Evolutionary conservation across 176 grass and related monocot species (phyloP), one percentile per base, ranked within the genome.

Genomic region (Cenchrus americanus): DNA sequence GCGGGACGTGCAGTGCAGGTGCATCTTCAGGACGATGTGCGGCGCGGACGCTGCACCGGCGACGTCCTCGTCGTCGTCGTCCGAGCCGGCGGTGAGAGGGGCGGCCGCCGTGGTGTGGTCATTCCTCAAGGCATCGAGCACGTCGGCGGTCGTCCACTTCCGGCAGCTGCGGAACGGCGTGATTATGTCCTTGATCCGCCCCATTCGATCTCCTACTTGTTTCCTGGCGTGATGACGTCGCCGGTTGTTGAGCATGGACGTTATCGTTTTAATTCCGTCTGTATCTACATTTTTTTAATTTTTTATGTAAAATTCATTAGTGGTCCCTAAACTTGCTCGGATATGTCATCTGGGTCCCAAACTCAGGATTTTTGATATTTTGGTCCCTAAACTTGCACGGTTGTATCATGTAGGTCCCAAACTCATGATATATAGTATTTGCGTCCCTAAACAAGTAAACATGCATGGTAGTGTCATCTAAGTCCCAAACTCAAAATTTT

Each of bases 1-100:
- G 51, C 72, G 57, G 51, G 72, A 27, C 30, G 10, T 18, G 72
- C 27, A 57, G 72, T 75, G 72, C 72, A 47, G 44, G 13, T 72
- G 22, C 44, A 50, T 75, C 30, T 14, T 24, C 15, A 75, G 26
- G 52, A 75, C 51, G 27, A 75, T n/a, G 50, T 59, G 21, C 19
- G 55, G 55, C 55, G 19, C 21, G 55, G 55, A 22, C 21, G 9
- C 3, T 4, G 50, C 44, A 11, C 4, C 46, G 44, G 2, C 67
- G 2, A 8, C 43, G 9, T 7, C 9, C 0, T 13, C 68, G 9
- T 71, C 69, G 43, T 49, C 44, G n/a, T 72, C 69, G 55, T 59
- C 55, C 22, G 18, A 50, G 44, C 10, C 6, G n/a, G 40, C 66
- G 15, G 9, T 1, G 40, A 59, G 19, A 10, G 55, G 21, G 55